Base-by-base conservation (phyloP, 1,284 basidiomycete genomes). In the Sporisorium reilianum region DNA sequence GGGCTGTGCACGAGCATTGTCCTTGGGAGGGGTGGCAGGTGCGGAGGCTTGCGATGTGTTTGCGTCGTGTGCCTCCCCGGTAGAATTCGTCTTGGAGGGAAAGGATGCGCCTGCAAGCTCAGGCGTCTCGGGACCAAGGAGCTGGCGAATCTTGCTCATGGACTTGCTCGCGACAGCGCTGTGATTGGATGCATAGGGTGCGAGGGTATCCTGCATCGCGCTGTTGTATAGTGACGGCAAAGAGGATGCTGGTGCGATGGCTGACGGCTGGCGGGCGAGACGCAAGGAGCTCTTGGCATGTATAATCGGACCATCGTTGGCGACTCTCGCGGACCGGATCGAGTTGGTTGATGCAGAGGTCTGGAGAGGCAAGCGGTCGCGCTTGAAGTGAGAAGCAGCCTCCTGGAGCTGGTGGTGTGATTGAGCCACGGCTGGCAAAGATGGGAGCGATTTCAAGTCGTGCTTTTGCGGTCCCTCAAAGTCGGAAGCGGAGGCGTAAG, bases 101-200 rank as follows among this genome's bases (percentile, higher is more conserved):
- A 55, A 36, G 9, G 56, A 46, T 10, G 52, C 38, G 25, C 38
- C 26, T 12, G 25, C 53, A 10, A 45, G 56, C 8, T 46, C 32
- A 26, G 64, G 41, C 8, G 56, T 44, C 20, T 66, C 69, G n/a
- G 22, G 14, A 22, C 69, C 59, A 5, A 72, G 56, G 18, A 72
- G 49, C 16, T 64, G 63, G n/a, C 59, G 69, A 30, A 67, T 66
- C 56, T 64, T 72, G 64, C 40, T 66, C 52, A 64, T 32, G 1
- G 64, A 66, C 44, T 64, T 72, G 30, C 65, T 54, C 16, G 55
- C 34, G 10, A 50, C 38, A 20, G 55, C 58, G 11, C 30, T 25
- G 32, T 51, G 52, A 5, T 61, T 48, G 12, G 51, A n/a, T 16
- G 7, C n/a, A 7, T 44, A 41, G 18, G n/a, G 34, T 14, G n/a